Evolutionary conservation across 495 filamentous ascomycete genomes (phyloP), one percentile per base, ranked within the genome.

Genomic region (Venustampulla echinocandica): DNA sequence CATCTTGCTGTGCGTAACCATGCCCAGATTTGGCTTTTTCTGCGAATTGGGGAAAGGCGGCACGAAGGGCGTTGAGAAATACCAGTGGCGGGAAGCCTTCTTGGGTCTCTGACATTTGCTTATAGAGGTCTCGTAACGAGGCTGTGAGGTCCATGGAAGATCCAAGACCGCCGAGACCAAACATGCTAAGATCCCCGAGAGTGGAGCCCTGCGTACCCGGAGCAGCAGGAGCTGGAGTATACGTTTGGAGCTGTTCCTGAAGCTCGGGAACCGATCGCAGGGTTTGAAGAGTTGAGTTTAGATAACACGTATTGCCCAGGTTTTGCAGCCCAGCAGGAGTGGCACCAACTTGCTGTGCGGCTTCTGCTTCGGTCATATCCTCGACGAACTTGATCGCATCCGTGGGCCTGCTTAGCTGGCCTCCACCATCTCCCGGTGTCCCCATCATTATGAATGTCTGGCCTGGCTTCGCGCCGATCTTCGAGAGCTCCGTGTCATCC

Each of bases 361-460:
- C 78, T 61, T 98, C 90, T 18, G 90, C 90, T 59, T 92, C 92
- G 3, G 89, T 94, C 92, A 98, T 95, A 61, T 98, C 92, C 63
- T 98, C 92, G 53, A 94, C 61, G 56, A 98, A 98, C 64, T 82
- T 88, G 58, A 88, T 73, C 49, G 73, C 73, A 63, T 95, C 85
- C 54, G 83, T 87, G 6, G 93, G 93, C 19, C 80, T 74, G 46
- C 76, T 75, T 38, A 95, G 69, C 11, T 60, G 64, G 39, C 59
- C 65, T 10, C 2, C 32, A 18, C 66, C 67, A 32, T 75, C 75
- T 22, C 66, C 76, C 19, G 72, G 85, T 2, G 87, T 94, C 13
- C 93, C 92, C 81, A 98, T 86, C 86, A 98, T 93, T 83, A 93
- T 93, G 63, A 97, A 87, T 4, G 69, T 79, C 59, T 93, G 85